phyloP scores from a whole-genome alignment of 2,329 filamentous ascomycete species.

The Hypoxylon sp. region DNA sequence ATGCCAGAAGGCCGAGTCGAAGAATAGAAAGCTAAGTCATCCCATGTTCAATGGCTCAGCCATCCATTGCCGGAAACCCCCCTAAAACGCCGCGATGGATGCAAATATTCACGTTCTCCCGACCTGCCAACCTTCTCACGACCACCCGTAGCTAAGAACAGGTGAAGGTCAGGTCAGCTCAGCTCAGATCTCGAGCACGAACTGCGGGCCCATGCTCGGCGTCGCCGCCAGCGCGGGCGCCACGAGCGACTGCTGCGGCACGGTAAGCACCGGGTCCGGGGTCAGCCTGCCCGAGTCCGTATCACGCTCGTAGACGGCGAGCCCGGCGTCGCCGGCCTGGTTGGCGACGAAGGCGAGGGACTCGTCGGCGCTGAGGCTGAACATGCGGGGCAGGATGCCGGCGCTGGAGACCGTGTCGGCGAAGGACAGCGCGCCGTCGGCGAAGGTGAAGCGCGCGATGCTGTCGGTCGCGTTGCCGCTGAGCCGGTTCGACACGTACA shows the following conservation, averaged over 20 bases:
- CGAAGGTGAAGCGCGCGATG: slow-evolving; percentile 55
- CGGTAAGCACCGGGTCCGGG: slow-evolving; percentile 34
- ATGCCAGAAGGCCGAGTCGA: slow-evolving; percentile 16
- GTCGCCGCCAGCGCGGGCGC: slow-evolving; percentile 23
- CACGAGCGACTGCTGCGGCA: slow-evolving; percentile 26
- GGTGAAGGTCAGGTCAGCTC: no score
- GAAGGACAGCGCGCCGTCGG: slow-evolving; percentile 35
- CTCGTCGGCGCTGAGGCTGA: slow-evolving; percentile 50
- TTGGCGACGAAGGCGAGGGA: slow-evolving; percentile 56
- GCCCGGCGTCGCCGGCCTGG: slow-evolving; percentile 51
- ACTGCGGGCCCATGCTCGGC: slow-evolving; percentile 41
- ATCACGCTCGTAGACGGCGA: slow-evolving; percentile 50
- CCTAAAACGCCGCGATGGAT: slow-evolving; percentile 25
- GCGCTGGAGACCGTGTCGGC: slow-evolving; percentile 36
- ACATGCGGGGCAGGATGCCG: slow-evolving; percentile 55
- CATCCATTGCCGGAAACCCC: background rate
- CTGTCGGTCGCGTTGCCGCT: slow-evolving; percentile 55
- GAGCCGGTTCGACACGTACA: slow-evolving; percentile 62
- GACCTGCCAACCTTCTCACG: no score
- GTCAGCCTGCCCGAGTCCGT: slow-evolving; percentile 31
- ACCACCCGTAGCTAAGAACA: no score
- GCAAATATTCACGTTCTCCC: no score
- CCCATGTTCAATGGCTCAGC: background rate
- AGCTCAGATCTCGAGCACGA: slow-evolving; percentile 39
- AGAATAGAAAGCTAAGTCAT: slow-evolving; percentile 13